phyloP scores from a whole-genome alignment of 129 eudicot genomes.

The Saussurea involucrata region DNA sequence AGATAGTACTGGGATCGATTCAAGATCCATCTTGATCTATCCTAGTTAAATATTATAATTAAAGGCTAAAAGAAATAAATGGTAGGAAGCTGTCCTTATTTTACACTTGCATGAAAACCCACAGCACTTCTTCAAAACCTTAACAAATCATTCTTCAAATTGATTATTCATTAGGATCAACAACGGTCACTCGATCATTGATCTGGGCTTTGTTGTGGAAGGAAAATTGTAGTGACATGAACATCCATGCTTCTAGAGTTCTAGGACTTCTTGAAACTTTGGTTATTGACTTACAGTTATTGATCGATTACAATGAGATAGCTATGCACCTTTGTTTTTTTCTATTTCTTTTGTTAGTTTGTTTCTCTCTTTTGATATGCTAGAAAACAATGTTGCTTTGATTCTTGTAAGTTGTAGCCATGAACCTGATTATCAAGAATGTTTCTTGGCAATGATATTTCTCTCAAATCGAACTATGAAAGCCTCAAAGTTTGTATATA shows the following conservation, averaged over 20 bases:
- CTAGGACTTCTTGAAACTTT: not conserved
- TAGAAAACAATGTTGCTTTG: not conserved
- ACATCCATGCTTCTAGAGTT: not conserved
- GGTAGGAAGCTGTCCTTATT: not conserved
- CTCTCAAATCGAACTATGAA: not conserved
- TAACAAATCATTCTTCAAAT: not conserved
- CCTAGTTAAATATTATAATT: not conserved
- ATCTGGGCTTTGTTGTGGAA: not conserved
- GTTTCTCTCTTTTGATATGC: not conserved
- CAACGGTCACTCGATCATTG: not conserved
- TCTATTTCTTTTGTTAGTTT: not conserved
- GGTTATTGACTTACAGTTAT: not conserved
- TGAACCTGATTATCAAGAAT: constrained; percentile 3
- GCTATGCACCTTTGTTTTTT: not conserved
- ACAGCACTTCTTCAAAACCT: not conserved
- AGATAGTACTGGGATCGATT: not conserved
- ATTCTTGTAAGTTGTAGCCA: not conserved
- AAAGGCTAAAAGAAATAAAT: not conserved
- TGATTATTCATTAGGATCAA: not conserved
- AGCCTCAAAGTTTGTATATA: not conserved
- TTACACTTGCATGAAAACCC: not conserved
- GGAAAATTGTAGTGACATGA: not conserved
- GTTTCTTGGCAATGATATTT: not conserved
- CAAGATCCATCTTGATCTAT: not conserved
- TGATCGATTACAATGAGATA: not conserved